Evolutionary conservation across 2,329 filamentous ascomycete genomes (phyloP), one percentile per base, ranked within the genome.

Genomic region (Fusarium anthophilum): DNA sequence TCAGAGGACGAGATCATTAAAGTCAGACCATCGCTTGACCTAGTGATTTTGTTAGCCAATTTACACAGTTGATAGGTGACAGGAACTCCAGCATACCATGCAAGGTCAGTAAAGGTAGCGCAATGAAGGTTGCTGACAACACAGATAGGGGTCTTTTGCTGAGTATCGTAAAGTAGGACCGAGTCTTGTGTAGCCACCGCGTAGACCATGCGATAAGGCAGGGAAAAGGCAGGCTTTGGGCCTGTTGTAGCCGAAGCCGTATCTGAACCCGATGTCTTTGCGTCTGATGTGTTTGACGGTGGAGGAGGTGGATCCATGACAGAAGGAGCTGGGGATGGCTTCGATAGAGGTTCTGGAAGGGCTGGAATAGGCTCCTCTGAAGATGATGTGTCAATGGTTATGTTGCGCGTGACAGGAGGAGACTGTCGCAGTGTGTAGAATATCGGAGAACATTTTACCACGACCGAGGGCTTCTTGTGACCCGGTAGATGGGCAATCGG

Each of bases 121-220:
- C 96, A 98, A 82, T 99, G 96, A 74, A 99, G 84, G 79, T 99
- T 99, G 88, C 95, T 98, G 55, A 99, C 96, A 44, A 98, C 89
- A 80, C 95, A 98, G 41, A 99, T 86, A 6, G 96, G 96, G 13
- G 94, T 97, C 79, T 95, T 93, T 80, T 99, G 96, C 80, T 99
- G 96, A 1, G 96, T 99, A 82, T 99, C 96, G 80, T 99, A 99
- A 28, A 99, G 88, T 48, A 98, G 86, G 8, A 99, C 94, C 0
- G 96, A 94, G 83, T 99, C 96, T 80, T 98, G 96, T 0, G 96
- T 99, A 13, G 96, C 97, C 43, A 99, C 96, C 8, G 96, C 96
- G 83, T 98, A 99, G 0, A 99, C 89, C 86, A 99, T 95, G 32
- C 96, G 92, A 82, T 99, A 98, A 2, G 95, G 93, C 50, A 99